These are phyloP conservation scores for Skeletonema grethae DNA, from an alignment of 108 stramenopile species.

Conservation along the genomic window DNA sequence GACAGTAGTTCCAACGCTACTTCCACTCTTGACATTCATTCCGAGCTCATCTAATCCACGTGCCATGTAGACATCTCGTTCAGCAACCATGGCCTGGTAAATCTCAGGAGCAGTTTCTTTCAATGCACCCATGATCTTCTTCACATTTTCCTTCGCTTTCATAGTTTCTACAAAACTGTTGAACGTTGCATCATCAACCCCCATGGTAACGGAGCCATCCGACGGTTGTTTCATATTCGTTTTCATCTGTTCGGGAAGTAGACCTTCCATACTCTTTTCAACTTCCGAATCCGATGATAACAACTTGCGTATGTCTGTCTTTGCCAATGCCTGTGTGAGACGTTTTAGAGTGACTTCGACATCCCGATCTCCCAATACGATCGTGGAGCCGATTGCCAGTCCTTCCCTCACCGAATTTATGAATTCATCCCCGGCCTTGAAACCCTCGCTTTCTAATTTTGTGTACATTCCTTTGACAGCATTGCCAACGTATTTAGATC, in stretches of 20 bases:
- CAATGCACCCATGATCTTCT: slow-evolving; percentile 47
- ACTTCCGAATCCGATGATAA: slow-evolving; percentile 39
- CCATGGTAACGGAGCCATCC: slow-evolving; percentile 16
- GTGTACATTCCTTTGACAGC: slow-evolving; percentile 51
- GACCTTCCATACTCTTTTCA: slow-evolving; percentile 42
- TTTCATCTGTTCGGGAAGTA: slow-evolving; percentile 39
- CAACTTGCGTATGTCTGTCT: slow-evolving; percentile 49
- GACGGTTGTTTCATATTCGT: slow-evolving; percentile 18
- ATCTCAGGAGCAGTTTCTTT: slow-evolving; percentile 43
- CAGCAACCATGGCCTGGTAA: slow-evolving; percentile 59
- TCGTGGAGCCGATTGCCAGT: slow-evolving; percentile 43
- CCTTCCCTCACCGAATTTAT: slow-evolving; percentile 51
- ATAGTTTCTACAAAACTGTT: slow-evolving; percentile 54
- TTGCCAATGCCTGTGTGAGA: slow-evolving; percentile 40
- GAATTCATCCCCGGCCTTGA: slow-evolving; percentile 60
- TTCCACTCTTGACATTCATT: slow-evolving; percentile 11
- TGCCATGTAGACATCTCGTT: slow-evolving; percentile 58
- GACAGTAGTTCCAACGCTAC: slow-evolving; percentile 30
- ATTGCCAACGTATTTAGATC: slow-evolving; percentile 43
- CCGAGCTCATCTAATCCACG: slow-evolving; percentile 50
- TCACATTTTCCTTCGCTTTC: slow-evolving; percentile 56
- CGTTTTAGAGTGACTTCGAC: slow-evolving; percentile 54
- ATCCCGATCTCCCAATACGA: slow-evolving; percentile 59
- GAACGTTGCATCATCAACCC: slow-evolving; percentile 40
- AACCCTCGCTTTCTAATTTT: slow-evolving; percentile 54